These are phyloP conservation scores for Kregervanrija delftensis DNA, from an alignment of 805 yeast genomes.

Conservation along the genomic window DNA sequence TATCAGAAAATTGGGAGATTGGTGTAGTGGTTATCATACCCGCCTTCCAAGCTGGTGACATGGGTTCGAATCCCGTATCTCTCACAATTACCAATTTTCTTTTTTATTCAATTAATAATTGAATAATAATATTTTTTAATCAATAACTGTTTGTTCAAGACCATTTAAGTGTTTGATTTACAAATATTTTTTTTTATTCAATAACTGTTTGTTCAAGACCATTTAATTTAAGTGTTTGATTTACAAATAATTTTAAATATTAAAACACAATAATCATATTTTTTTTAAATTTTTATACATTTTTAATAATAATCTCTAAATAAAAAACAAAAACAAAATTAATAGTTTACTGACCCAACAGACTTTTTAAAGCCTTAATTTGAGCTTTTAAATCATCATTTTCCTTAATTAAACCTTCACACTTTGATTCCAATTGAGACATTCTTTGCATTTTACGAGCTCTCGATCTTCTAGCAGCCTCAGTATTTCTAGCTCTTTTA, in stretches of 20 bases:
- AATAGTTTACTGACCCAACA: conserved; percentile 28
- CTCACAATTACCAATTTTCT: conserved; percentile 32
- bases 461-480: conserved; percentile 92
- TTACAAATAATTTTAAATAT: too few species aligned
- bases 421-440: conserved; percentile 72
- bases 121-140: too few species aligned
- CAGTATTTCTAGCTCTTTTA: conserved; percentile 96
- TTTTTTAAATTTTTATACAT: too few species aligned
- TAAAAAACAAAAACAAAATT: background rate
- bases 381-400: conserved; percentile 60
- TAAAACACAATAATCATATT: too few species aligned
- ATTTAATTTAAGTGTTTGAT: too few species aligned
- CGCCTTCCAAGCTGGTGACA: conserved; percentile 93
- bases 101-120: too few species aligned
- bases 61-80: conserved; percentile 93
- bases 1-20: conserved; percentile 48
- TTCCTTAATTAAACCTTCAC: conserved; percentile 52
- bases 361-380: conserved; percentile 41
- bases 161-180: too few species aligned
- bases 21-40: conserved; percentile 89
- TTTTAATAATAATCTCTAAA: background rate
- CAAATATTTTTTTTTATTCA: too few species aligned
- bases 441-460: conserved; percentile 89
- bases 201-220: too few species aligned
- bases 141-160: too few species aligned